Percentiles rank a stretch among this genome's conserved stretches.
Conservation (phyloP, 1,284 basidiomycete species). For the Irpex rosettiformis region DNA sequence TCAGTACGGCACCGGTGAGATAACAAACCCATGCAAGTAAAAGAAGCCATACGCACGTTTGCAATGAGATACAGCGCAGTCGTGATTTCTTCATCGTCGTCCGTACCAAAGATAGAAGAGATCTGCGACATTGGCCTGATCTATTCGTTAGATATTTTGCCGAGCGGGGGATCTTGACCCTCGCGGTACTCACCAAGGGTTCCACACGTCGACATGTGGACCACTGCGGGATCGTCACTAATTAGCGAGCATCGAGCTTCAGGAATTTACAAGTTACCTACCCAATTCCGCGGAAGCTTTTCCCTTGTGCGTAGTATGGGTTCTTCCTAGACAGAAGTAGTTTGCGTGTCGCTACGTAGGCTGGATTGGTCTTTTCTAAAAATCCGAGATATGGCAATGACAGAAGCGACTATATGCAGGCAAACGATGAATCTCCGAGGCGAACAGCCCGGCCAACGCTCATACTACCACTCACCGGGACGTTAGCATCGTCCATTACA, state of each 20-base stretch:
- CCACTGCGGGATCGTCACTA: constrained; percentile 42
- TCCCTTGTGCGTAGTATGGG: constrained; percentile 66
- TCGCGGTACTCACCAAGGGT: constrained; percentile 51
- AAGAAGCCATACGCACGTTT: constrained; percentile 40
- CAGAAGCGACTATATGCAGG: constrained; percentile 56
- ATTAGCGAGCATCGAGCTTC: neutral
- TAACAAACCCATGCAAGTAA: no score
- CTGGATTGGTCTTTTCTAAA: constrained; percentile 51
- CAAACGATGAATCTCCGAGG: neutral
- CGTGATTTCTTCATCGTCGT: constrained; percentile 66
- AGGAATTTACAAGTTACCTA: constrained; percentile 30
- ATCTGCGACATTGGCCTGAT: constrained; percentile 83
- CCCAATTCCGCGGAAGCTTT: constrained; percentile 66
- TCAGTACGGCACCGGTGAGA: no score
- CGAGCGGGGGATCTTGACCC: neutral
- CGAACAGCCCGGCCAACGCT: neutral
- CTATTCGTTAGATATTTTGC: constrained; percentile 5
- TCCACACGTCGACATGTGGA: constrained; percentile 68
- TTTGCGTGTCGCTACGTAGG: constrained; percentile 61
- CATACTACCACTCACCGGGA: constrained; percentile 57
- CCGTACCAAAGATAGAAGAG: constrained; percentile 68
- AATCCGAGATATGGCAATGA: constrained; percentile 79
- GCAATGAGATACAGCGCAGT: constrained; percentile 57
- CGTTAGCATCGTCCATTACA: constrained; percentile 81
- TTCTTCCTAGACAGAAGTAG: constrained; percentile 59